Evolutionary conservation across 495 filamentous ascomycete genomes (phyloP).

Genomic region (Rusavskia elegans): DNA sequence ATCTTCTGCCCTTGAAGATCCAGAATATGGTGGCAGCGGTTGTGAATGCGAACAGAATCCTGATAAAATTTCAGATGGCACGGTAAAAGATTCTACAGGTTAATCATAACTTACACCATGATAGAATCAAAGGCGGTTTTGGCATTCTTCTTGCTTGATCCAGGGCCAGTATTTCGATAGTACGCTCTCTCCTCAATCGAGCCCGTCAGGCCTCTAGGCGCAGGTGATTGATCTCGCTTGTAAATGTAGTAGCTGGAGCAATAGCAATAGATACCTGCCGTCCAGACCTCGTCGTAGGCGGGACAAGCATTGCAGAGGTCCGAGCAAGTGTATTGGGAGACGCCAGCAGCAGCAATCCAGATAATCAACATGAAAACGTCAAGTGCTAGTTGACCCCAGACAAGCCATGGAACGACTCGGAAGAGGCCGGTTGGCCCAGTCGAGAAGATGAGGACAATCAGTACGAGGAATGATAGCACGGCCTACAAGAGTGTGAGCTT

Average conservation of each 20-base stretch:
- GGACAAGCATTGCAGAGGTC: slow-evolving; percentile 10
- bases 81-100: not conserved
- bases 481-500: slow-evolving; percentile 9
- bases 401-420: slow-evolving; percentile 7
- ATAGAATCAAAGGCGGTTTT: not conserved
- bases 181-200: not conserved
- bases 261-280: not conserved
- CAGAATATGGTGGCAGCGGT: not conserved
- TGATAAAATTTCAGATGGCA: not conserved
- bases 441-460: slow-evolving; percentile 10
- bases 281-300: not conserved
- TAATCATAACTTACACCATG: not conserved
- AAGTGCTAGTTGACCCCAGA: slow-evolving; percentile 7
- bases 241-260: not conserved
- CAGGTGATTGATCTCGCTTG: not conserved
- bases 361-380: slow-evolving; percentile 10
- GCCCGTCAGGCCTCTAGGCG: not conserved
- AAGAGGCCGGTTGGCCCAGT: slow-evolving; percentile 4
- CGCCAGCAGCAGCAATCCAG: slow-evolving; percentile 11
- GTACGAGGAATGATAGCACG: slow-evolving; percentile 8
- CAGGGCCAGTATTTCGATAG: too few relatives aligned
- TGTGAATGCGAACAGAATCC: not conserved
- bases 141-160: not conserved
- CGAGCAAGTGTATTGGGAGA: slow-evolving; percentile 6
- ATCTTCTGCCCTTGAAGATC: not conserved